These are phyloP conservation scores for Helichrysum umbraculigerum DNA, from an alignment of 129 eudicot species.

Conservation along the genomic window DNA sequence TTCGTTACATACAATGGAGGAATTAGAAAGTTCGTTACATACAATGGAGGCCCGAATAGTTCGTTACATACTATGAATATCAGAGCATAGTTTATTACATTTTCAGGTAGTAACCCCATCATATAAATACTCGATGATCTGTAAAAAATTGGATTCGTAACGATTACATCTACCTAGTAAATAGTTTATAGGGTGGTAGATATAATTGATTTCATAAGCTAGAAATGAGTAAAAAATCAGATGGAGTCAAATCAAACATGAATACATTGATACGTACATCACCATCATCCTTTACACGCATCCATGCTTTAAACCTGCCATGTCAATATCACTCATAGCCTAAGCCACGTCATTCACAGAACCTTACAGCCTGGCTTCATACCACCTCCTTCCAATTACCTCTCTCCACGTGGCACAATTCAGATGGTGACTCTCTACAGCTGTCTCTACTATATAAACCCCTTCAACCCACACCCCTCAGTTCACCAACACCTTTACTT, in stretches of 20 bases:
- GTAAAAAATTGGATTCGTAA: no score
- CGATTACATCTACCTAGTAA: no score
- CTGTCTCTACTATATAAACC: slow-evolving; percentile 46
- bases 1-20: no score
- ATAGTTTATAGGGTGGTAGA: no score
- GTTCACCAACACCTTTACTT: slow-evolving; percentile 10
- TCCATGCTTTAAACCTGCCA: slow-evolving; percentile 29
- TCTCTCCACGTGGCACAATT: slow-evolving; percentile 32
- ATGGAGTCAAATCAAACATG: slow-evolving; percentile 26
- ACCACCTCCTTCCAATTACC: slow-evolving; percentile 16
- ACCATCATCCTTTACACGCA: slow-evolving; percentile 34
- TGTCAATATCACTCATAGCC: slow-evolving; percentile 30
- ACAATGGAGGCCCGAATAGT: no score
- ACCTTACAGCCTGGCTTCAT: slow-evolving; percentile 49
- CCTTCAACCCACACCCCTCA: not conserved
- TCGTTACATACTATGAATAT: no score
- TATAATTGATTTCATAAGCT: not conserved
- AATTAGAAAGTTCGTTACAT: no score
- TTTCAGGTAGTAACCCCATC: no score
- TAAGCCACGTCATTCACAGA: slow-evolving; percentile 38
- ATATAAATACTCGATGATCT: no score
- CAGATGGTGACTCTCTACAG: slow-evolving; percentile 29
- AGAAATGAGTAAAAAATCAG: not conserved
- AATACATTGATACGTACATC: slow-evolving; percentile 36
- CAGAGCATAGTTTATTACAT: no score